These are phyloP conservation scores for Clavispora asparagi DNA, from an alignment of 805 yeast genomes.

Conservation along the genomic window DNA sequence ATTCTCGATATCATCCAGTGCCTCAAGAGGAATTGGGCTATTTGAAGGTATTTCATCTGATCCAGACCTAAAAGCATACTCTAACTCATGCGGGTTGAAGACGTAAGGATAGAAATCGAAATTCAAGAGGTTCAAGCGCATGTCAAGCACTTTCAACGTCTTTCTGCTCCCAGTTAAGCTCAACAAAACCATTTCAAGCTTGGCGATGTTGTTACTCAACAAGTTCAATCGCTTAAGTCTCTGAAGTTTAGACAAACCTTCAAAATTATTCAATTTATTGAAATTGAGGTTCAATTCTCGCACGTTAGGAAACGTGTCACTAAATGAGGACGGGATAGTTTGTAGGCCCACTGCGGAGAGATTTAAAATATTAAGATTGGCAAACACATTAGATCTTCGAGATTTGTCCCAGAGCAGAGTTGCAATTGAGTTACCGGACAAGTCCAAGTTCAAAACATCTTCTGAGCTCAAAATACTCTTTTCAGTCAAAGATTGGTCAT, in stretches of 20 bases:
- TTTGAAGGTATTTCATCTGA: background rate
- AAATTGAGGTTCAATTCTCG: slow-evolving; percentile 46
- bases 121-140: slow-evolving; percentile 47
- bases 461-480: slow-evolving; percentile 14
- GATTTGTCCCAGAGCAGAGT: background rate
- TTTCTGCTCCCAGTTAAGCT: slow-evolving; percentile 26
- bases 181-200: slow-evolving; percentile 27
- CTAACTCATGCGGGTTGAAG: slow-evolving; percentile 41
- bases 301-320: slow-evolving; percentile 40
- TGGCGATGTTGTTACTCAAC: slow-evolving; percentile 42
- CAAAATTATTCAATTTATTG: slow-evolving; percentile 36
- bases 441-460: slow-evolving; percentile 30
- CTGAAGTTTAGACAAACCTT: slow-evolving; percentile 26
- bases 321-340: slow-evolving; percentile 33
- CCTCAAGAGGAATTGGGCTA: slow-evolving; percentile 40
- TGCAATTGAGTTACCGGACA: slow-evolving; percentile 33
- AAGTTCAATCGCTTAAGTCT: slow-evolving; percentile 36
- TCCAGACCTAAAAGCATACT: slow-evolving; percentile 6
- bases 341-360: slow-evolving; percentile 45
- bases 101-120: slow-evolving; percentile 48
- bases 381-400: slow-evolving; percentile 14
- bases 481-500: slow-evolving; percentile 14
- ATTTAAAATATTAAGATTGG: slow-evolving; percentile 35
- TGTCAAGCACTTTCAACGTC: slow-evolving; percentile 37
- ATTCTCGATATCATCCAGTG: slow-evolving; percentile 48